These are phyloP conservation scores for Cyclotella sp. DNA, from an alignment of 108 stramenopile genomes.

Conservation along the genomic window DNA sequence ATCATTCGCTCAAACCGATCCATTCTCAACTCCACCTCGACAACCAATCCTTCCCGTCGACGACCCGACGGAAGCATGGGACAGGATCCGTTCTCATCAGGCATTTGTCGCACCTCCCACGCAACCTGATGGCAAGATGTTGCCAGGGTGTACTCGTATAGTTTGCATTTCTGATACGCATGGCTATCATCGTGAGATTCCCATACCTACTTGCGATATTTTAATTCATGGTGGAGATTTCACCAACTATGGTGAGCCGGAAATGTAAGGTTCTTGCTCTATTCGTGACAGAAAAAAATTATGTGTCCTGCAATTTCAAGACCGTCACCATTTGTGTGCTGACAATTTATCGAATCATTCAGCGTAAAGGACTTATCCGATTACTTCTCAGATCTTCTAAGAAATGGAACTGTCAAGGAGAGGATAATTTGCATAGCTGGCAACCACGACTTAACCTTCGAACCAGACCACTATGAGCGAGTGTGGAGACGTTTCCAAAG, in stretches of 20 bases:
- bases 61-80: not conserved
- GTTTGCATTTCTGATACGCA: not conserved
- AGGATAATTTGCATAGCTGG: not conserved
- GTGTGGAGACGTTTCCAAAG: not conserved
- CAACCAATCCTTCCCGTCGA: no score
- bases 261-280: not conserved
- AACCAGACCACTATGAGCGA: not conserved
- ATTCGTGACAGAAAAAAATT: no score
- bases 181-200: not conserved
- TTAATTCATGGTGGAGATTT: constrained; percentile 8
- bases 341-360: no score
- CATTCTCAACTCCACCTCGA: no score
- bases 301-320: no score
- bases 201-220: not conserved
- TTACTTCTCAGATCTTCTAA: not conserved
- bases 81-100: not conserved
- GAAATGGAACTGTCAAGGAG: not conserved
- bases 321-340: no score
- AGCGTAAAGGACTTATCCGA: not conserved
- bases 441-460: not conserved
- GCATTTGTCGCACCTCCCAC: not conserved
- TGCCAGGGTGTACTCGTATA: not conserved
- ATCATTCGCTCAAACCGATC: no score
- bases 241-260: not conserved
- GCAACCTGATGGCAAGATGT: not conserved